These are phyloP conservation scores for Seiridium cupressi DNA, from an alignment of 2,329 filamentous ascomycete genomes.

Conservation along the genomic window DNA sequence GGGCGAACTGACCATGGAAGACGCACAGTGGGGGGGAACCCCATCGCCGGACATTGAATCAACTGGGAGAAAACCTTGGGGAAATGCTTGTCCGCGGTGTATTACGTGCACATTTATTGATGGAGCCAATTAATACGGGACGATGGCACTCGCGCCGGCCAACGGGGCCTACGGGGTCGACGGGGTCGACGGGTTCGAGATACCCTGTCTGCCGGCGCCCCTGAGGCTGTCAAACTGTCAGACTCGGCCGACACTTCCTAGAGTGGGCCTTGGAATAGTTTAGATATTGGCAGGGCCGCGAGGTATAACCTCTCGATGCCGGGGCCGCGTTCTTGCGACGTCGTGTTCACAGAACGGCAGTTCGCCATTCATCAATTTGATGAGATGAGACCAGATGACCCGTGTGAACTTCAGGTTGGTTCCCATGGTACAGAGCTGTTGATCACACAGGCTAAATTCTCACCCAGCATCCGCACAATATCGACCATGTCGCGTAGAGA, in stretches of 20 bases:
- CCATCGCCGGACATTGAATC: neutral
- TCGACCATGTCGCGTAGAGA: neutral
- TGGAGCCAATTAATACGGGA: neutral
- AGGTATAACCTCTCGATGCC: slow-evolving; percentile 1
- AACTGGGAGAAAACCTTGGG: neutral
- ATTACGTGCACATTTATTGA: neutral
- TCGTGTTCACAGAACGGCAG: neutral
- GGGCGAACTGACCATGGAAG: neutral
- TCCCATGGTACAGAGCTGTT: neutral
- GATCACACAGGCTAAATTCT: neutral
- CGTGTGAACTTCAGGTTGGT: neutral
- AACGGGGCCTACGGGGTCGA: neutral
- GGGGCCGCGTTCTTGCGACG: neutral
- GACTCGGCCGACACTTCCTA: slow-evolving; percentile 11
- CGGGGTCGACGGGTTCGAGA: neutral
- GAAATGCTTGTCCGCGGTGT: neutral
- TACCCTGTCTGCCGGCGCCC: slow-evolving; percentile 7
- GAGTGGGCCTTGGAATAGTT: neutral
- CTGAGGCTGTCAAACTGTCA: slow-evolving; percentile 19
- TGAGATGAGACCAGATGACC: neutral
- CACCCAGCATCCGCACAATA: neutral
- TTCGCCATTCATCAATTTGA: neutral
- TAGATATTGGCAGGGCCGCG: slow-evolving; percentile 5
- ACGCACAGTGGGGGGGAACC: neutral
- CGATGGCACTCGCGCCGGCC: neutral